Percentiles rank a stretch among this genome's conserved stretches.
phyloP scores from a whole-genome alignment of 2,329 filamentous ascomycete species.

The Ascochyta rabiei region DNA sequence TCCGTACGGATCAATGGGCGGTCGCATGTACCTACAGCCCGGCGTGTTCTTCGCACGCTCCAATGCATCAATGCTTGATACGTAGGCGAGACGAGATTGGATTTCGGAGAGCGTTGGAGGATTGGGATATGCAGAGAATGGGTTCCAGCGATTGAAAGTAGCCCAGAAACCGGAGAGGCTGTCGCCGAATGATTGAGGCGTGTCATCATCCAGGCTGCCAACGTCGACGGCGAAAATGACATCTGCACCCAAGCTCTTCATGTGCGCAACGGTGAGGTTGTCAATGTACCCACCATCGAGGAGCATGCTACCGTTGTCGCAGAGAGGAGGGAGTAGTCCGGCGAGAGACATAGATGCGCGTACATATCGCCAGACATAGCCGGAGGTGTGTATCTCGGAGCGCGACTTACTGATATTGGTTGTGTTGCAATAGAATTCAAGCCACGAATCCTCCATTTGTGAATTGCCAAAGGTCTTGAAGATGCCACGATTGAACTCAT shows the following conservation, averaged over 20 bases:
- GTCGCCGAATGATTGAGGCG: constrained; percentile 91
- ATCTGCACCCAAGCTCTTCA: constrained; percentile 92
- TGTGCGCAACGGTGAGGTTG: constrained; percentile 94
- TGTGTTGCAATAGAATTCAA: constrained; percentile 98
- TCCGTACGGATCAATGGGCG: constrained; percentile 90
- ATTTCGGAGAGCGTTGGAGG: constrained; percentile 95
- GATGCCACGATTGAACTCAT: constrained; percentile 98
- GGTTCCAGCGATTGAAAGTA: constrained; percentile 94
- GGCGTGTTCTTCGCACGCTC: constrained; percentile 90
- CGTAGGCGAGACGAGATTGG: constrained; percentile 91
- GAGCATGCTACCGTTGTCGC: constrained; percentile 95
- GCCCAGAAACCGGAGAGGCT: constrained; percentile 95
- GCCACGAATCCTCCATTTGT: constrained; percentile 98
- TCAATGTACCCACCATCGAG: constrained; percentile 96
- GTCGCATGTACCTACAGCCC: constrained; percentile 95
- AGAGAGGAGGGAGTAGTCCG: constrained; percentile 88
- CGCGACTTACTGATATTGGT: constrained; percentile 97
- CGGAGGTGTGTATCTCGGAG: constrained; percentile 90
- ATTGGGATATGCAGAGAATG: constrained; percentile 85
- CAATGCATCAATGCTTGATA: constrained; percentile 90
- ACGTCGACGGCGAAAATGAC: constrained; percentile 97
- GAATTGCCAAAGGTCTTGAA: constrained; percentile 98
- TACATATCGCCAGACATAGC: constrained; percentile 97
- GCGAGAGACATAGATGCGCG: constrained; percentile 96
- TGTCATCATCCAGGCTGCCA: constrained; percentile 87